phyloP scores from a whole-genome alignment of 148 eudicot genomes.

The Fagopyrum esculentum region DNA sequence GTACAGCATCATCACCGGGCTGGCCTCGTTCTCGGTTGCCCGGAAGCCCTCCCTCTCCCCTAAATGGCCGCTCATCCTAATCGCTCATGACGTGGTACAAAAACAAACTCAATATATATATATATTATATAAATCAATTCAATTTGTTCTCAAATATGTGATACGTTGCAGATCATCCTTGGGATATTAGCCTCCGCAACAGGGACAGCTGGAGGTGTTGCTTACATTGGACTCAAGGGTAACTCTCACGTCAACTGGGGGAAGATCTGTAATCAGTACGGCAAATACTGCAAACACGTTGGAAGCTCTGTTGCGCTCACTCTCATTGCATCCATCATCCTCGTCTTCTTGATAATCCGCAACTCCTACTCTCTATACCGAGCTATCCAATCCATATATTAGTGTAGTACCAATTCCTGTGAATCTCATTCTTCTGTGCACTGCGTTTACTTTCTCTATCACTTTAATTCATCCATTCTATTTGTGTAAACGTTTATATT shows the following conservation, averaged over 20 bases:
- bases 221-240: slow-evolving; percentile 49
- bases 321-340: slow-evolving; percentile 40
- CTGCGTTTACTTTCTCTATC: background rate
- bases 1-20: slow-evolving; percentile 44
- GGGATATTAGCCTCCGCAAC: slow-evolving; percentile 75
- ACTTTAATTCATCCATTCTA: background rate
- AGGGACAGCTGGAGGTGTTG: slow-evolving; percentile 60
- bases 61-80: slow-evolving; percentile 30
- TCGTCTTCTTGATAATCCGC: slow-evolving; percentile 45
- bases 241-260: slow-evolving; percentile 40
- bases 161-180: slow-evolving; percentile 43
- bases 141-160: background rate
- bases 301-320: slow-evolving; percentile 35
- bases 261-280: slow-evolving; percentile 42
- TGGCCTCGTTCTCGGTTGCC: slow-evolving; percentile 31
- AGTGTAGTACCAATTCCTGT: background rate
- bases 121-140: no score
- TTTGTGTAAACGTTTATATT: slow-evolving; percentile 4
- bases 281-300: slow-evolving; percentile 40
- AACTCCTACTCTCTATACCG: slow-evolving; percentile 38
- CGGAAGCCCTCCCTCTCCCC: slow-evolving; percentile 27
- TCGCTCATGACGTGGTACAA: slow-evolving; percentile 39
- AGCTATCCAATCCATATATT: background rate
- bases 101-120: no score
- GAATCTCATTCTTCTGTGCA: background rate